Evolutionary conservation across 2,329 filamentous ascomycete species (phyloP).

Genomic region (Chalaropsis ovoidea): DNA sequence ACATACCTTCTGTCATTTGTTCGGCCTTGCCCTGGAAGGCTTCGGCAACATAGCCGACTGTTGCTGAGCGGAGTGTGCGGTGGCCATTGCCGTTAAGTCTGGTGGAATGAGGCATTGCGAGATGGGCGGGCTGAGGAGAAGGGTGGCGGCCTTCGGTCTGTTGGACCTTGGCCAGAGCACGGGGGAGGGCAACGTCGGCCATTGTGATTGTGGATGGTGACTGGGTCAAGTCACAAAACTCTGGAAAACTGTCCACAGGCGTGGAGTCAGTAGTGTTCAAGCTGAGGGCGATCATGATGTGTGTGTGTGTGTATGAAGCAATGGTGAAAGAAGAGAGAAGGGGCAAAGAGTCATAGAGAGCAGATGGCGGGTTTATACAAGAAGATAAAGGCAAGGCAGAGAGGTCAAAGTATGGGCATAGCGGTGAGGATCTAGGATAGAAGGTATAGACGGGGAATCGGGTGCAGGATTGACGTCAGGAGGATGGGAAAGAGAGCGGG

Average conservation of each 20-base stretch:
- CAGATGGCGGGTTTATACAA: background rate
- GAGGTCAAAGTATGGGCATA: background rate
- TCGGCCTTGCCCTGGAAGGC: constrained; percentile 86
- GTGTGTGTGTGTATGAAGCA: background rate
- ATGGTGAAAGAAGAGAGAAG: constrained; percentile 4
- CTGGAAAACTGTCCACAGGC: constrained; percentile 37
- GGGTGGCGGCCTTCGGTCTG: constrained; percentile 35
- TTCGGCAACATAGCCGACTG: constrained; percentile 87
- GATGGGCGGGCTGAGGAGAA: constrained; percentile 79
- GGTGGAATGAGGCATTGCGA: constrained; percentile 55
- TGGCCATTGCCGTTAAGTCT: constrained; percentile 50
- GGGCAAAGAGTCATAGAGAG: background rate
- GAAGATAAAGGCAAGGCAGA: background rate
- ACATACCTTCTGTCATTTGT: constrained; percentile 72
- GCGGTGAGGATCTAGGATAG: background rate
- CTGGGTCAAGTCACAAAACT: constrained; percentile 37
- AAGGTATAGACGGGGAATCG: background rate
- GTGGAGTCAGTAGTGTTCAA: constrained; percentile 36
- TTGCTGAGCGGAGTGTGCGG: constrained; percentile 72
- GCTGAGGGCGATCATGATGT: constrained; percentile 34
- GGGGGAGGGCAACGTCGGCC: constrained; percentile 24
- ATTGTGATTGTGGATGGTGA: constrained; percentile 26
- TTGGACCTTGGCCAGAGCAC: constrained; percentile 18
- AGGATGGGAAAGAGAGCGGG: background rate
- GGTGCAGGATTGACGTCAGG: constrained; percentile 6